Evolutionary conservation across 257 asterid species (phyloP), one percentile per base, ranked within the genome.

Genomic region (Linaria vulgaris): DNA sequence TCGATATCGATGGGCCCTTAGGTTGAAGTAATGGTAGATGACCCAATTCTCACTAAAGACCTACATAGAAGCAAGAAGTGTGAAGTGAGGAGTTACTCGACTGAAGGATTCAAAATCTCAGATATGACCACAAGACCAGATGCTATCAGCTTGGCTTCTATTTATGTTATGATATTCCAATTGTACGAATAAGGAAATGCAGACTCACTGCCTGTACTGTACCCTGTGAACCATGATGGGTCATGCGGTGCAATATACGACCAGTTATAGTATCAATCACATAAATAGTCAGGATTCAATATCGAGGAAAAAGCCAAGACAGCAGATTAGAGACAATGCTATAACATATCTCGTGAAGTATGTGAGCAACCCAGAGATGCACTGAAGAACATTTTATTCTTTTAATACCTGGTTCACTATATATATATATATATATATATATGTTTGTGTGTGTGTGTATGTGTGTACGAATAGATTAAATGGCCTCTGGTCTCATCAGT

Each of bases 1-100:
- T 74, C 97, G 84, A 68, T 82, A 87, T 74, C 97, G 84, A 73
- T 90, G 99, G 56, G 99, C 97, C 78, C 95, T 83, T 65, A 90
- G 84, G 77, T 94, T 94, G 79, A 94, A 90, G 88, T 85, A 94
- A 86, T 94, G 99, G 80, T 94, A 94, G 72, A 90, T 88, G 54
- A 94, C 77, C 99, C 99, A 94, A 78, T 94, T 90, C 94, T 94
- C 99, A 49, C 99, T 83, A 63, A 85, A 77, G 71, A 90, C 96
- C 99, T 94, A 68, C 70, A 76, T 39, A 72, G 22, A 75, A 60
- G 38, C 24, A 31, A 48, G 52, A 23, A 13, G 4, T 24, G 55
- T 9, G 34, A 54, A 51, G 39, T 39, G 34, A 14, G 44, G 59
- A 68, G 60, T 63, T 50, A 16, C 46, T 17, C 15, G 15, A 34